These are phyloP conservation scores for Adiantum capillusveneris DNA, from an alignment of 75 land plant species.

Conservation along the genomic window DNA sequence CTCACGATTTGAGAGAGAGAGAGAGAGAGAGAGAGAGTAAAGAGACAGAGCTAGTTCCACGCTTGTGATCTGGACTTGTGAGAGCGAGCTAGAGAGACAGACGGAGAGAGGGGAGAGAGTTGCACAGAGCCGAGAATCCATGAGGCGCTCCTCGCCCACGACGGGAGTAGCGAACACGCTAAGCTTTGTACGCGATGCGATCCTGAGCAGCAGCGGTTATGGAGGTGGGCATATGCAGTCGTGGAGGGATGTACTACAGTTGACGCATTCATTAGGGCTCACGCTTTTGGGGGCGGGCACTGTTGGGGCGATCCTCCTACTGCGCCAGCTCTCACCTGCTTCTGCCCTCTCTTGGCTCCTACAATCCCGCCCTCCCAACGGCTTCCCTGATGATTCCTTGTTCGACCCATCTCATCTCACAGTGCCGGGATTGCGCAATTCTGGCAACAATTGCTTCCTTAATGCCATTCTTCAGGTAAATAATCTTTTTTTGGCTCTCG, in stretches of 20 bases:
- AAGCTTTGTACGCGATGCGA: too few relatives aligned
- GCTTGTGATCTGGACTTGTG: too few relatives aligned
- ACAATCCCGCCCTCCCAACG: background rate
- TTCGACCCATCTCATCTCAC: constrained; percentile 16
- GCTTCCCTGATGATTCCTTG: background rate
- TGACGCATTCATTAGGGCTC: background rate
- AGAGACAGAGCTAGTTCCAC: too few relatives aligned
- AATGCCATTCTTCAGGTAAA: constrained; percentile 85
- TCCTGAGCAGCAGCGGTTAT: too few relatives aligned
- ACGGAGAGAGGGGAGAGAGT: too few relatives aligned
- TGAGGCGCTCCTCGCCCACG: too few relatives aligned
- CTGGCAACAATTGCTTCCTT: constrained; percentile 84
- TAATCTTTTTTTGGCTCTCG: background rate
- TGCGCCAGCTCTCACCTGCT: constrained; percentile 9
- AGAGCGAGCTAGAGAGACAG: too few relatives aligned
- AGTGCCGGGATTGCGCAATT: constrained; percentile 68
- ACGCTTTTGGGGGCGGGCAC: constrained; percentile 22
- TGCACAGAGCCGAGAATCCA: too few relatives aligned
- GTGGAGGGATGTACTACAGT: background rate
- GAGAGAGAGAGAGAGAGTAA: too few relatives aligned
- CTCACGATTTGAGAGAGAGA: too few relatives aligned
- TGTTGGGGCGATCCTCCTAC: constrained; percentile 12
- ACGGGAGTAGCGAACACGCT: too few relatives aligned
- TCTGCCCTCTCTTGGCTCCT: constrained; percentile 13
- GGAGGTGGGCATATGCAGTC: background rate